phyloP scores from a whole-genome alignment of 2,329 filamentous ascomycete species.

The Stachybotrys echinatus region DNA sequence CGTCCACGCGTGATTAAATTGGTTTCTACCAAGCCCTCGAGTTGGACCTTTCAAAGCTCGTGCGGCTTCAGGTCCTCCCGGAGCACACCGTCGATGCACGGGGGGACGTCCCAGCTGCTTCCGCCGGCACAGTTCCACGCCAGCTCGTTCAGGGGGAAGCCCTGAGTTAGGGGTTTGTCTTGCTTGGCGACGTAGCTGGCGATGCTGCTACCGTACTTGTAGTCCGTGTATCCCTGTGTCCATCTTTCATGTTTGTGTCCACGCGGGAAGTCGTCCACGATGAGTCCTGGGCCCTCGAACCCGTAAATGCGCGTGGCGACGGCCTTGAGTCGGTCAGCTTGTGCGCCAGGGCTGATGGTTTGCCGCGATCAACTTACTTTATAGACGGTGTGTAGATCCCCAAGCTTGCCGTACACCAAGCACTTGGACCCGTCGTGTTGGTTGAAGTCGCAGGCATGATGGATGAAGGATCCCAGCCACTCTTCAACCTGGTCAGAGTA shows the following conservation, averaged over 20 bases:
- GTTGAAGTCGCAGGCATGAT: slow-evolving; percentile 2
- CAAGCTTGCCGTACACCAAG: slow-evolving; percentile 5
- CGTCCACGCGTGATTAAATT: no score
- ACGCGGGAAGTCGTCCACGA: no score
- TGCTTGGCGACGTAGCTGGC: slow-evolving; percentile 2
- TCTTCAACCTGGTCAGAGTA: slow-evolving; percentile 2
- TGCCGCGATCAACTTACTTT: not conserved
- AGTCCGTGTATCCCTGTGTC: no score
- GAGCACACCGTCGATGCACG: not conserved
- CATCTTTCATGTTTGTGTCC: no score
- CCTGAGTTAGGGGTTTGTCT: not conserved
- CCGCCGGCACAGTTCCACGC: slow-evolving; percentile 1
- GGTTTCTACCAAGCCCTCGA: no score
- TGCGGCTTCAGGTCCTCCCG: not conserved
- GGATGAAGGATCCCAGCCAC: slow-evolving; percentile 3
- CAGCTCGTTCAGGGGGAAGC: not conserved
- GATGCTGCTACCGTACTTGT: no score
- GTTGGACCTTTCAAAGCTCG: no score
- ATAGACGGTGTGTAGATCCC: slow-evolving; percentile 3
- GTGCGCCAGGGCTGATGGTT: not conserved
- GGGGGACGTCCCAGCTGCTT: not conserved
- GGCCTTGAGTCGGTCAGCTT: not conserved
- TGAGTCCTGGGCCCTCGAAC: not conserved
- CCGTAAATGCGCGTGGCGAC: slow-evolving; percentile 6
- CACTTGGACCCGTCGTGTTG: not conserved